These are phyloP conservation scores for Angophora floribunda DNA, from an alignment of 345 rosid genomes.

Conservation along the genomic window DNA sequence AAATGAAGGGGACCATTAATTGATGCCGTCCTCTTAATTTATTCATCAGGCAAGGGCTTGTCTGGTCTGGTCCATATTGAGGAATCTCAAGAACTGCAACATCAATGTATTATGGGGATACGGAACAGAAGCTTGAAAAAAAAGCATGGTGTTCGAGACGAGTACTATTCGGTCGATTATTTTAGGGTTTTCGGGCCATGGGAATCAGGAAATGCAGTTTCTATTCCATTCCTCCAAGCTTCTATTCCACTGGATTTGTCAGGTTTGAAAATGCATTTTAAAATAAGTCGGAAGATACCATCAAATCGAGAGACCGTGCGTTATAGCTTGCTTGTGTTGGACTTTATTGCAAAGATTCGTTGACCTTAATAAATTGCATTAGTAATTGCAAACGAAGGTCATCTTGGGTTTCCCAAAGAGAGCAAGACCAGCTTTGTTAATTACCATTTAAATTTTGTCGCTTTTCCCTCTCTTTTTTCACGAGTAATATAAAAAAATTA, in stretches of 20 bases:
- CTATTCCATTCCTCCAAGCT: slow-evolving; percentile 93
- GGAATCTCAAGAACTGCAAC: neutral
- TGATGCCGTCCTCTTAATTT: neutral
- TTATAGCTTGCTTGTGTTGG: neutral
- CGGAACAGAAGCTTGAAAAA: neutral
- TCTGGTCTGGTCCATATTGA: neutral
- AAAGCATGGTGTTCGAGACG: neutral
- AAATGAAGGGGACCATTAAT: neutral
- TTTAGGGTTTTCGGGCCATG: slow-evolving; percentile 17
- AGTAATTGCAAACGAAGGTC: neutral
- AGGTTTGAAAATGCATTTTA: slow-evolving; percentile 10
- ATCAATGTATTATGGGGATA: neutral
- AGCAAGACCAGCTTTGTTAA: neutral
- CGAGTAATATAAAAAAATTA: neutral
- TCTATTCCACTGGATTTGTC: slow-evolving; percentile 94
- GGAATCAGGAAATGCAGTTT: slow-evolving; percentile 55
- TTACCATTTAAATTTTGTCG: neutral
- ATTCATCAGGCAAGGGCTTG: neutral
- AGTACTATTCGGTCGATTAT: slow-evolving; percentile 1
- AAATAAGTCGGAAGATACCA: neutral
- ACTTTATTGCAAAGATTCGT: neutral
- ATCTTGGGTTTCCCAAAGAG: neutral
- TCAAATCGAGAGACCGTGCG: neutral
- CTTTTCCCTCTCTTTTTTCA: neutral
- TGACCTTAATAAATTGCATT: neutral